A percentile compares a stretch with the other conserved stretches of the same genome.
These are phyloP conservation scores for Decorospora gaudefroyi DNA, from an alignment of 2,329 filamentous ascomycete genomes.

Conservation along the genomic window DNA sequence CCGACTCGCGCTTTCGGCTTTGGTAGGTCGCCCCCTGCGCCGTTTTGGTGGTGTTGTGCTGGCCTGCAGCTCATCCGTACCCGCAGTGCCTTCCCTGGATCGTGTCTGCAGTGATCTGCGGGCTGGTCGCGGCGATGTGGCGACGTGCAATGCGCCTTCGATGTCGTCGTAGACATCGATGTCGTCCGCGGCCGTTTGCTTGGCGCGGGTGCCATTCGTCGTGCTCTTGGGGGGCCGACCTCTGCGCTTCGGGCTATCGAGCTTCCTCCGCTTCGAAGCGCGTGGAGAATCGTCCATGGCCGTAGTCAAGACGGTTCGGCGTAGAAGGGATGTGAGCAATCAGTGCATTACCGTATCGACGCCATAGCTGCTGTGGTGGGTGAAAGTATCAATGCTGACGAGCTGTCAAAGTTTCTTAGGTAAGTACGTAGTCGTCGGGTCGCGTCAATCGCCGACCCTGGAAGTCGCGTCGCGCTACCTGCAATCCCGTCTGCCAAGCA, in stretches of 20 bases:
- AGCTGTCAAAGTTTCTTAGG: background rate
- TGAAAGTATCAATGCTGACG: too few relatives aligned
- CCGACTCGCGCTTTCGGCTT: constrained; percentile 23
- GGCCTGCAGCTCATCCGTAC: constrained; percentile 21
- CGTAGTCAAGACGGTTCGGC: background rate
- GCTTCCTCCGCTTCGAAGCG: constrained; percentile 45
- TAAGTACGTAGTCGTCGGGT: constrained; percentile 13
- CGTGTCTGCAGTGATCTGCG: constrained; percentile 13
- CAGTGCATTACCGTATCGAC: constrained; percentile 3
- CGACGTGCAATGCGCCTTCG: constrained; percentile 48
- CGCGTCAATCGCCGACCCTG: constrained; percentile 17
- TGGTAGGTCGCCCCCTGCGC: constrained; percentile 19
- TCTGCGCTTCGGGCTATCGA: constrained; percentile 34
- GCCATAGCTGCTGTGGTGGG: constrained; percentile 12
- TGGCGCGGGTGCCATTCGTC: constrained; percentile 17
- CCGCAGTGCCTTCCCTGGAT: constrained; percentile 12
- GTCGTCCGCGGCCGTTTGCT: constrained; percentile 18
- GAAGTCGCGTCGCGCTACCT: constrained; percentile 30
- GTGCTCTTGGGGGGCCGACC: constrained; percentile 11
- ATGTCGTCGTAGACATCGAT: constrained; percentile 52
- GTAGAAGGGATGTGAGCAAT: background rate
- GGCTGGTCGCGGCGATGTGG: constrained; percentile 8
- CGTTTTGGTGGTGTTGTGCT: constrained; percentile 25
- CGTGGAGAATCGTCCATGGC: constrained; percentile 45
- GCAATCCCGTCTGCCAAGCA: too few relatives aligned